These are phyloP conservation scores for Adansonia gregorii DNA, from an alignment of 441 rosid genomes.

Conservation along the genomic window DNA sequence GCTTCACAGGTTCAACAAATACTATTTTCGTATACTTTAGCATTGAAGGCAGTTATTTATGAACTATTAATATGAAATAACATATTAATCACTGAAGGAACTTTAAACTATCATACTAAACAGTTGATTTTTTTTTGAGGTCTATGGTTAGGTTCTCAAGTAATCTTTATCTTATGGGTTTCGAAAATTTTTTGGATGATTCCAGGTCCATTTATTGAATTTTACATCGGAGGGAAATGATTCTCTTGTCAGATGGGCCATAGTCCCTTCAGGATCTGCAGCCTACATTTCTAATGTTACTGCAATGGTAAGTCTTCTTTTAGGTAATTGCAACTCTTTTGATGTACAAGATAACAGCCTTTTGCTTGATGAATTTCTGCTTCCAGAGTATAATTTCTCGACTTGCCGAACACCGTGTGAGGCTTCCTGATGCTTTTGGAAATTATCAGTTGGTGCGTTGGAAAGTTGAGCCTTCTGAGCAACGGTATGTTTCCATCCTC, in stretches of 20 bases:
- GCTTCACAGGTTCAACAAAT: slow-evolving; percentile 61
- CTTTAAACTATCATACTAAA: slow-evolving; percentile 12
- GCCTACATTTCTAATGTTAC: slow-evolving; percentile 56
- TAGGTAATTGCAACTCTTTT: slow-evolving; percentile 6
- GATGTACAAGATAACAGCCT: neutral
- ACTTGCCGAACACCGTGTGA: slow-evolving; percentile 62
- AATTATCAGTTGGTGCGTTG: slow-evolving; percentile 60
- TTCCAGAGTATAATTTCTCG: slow-evolving; percentile 66
- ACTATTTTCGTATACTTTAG: slow-evolving; percentile 15
- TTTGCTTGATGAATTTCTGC: slow-evolving; percentile 31
- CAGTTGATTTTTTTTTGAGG: neutral
- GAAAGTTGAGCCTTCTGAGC: slow-evolving; percentile 58
- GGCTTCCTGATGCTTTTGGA: slow-evolving; percentile 71
- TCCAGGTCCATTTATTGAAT: slow-evolving; percentile 65
- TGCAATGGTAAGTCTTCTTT: slow-evolving; percentile 55
- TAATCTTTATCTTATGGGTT: neutral
- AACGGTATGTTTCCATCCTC: slow-evolving; percentile 41
- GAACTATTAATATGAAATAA: neutral
- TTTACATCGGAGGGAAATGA: slow-evolving; percentile 58
- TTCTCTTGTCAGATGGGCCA: slow-evolving; percentile 56
- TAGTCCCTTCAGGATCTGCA: slow-evolving; percentile 57
- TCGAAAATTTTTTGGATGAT: slow-evolving; percentile 24
- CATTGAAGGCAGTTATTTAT: neutral
- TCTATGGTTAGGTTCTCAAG: neutral
- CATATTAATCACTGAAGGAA: neutral